Percentiles rank a stretch among this genome's conserved stretches.
Conservation (phyloP, 345 rosid species). For the Capsella bursapastoris region DNA sequence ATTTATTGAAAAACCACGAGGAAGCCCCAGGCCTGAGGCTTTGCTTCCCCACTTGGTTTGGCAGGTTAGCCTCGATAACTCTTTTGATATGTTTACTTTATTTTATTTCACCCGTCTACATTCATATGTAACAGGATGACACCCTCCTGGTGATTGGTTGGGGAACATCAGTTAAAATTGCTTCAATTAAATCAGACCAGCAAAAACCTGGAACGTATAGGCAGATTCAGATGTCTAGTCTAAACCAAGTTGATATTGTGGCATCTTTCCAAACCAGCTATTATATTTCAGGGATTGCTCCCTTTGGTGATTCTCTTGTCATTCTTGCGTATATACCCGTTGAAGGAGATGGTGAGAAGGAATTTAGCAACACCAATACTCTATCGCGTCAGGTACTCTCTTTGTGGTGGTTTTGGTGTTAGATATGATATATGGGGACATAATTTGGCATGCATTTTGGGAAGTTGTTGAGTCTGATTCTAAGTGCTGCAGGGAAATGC, state of each 20-base stretch:
- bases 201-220: conserved; percentile 65
- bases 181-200: conserved; percentile 77
- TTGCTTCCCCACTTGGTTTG: conserved; percentile 95
- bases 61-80: conserved; percentile 71
- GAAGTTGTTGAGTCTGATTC: conserved; percentile 33
- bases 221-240: conserved; percentile 57
- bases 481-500: conserved; percentile 79
- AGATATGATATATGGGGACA: neutral
- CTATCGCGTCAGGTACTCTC: conserved; percentile 84
- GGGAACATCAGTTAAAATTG: conserved; percentile 93
- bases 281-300: conserved; percentile 99
- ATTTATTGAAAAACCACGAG: conserved; percentile 90
- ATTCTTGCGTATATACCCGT: conserved; percentile 89
- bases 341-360: conserved; percentile 85
- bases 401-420: no score
- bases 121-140: conserved; percentile 63
- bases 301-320: conserved; percentile 98
- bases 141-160: conserved; percentile 94
- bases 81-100: neutral
- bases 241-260: conserved; percentile 92
- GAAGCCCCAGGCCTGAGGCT: conserved; percentile 91
- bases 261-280: conserved; percentile 98
- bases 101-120: neutral
- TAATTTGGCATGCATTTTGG: conserved; percentile 26
- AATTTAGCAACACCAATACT: conserved; percentile 63